Evolutionary conservation across 345 rosid species (phyloP).

Genomic region (Nasturtium officinale): DNA sequence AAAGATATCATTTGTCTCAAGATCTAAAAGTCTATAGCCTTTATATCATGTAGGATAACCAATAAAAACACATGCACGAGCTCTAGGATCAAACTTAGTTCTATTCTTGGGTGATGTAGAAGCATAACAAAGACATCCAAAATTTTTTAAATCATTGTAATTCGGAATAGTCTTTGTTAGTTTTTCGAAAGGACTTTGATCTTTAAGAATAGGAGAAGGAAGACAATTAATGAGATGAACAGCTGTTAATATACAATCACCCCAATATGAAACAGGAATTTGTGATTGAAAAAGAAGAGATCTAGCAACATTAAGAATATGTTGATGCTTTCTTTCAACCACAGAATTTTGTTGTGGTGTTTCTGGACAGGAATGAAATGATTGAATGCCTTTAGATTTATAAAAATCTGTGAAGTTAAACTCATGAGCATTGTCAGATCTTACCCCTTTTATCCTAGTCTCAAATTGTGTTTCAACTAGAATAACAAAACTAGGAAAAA

Average conservation of each 20-base stretch:
- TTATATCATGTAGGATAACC: neutral
- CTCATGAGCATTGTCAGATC: neutral
- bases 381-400: neutral
- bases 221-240: neutral
- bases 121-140: neutral
- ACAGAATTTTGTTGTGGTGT: neutral
- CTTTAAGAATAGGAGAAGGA: fast-evolving
- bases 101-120: neutral
- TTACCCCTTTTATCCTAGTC: neutral
- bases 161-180: neutral
- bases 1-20: neutral
- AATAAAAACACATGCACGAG: neutral
- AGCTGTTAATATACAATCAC: neutral
- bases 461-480: neutral
- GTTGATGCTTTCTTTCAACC: neutral
- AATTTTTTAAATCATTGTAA: no score
- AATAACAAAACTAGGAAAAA: neutral
- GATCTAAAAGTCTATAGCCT: neutral
- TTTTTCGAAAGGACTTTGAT: neutral
- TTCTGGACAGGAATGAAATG: neutral
- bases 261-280: neutral
- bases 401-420: neutral
- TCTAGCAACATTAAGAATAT: no score
- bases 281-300: no score
- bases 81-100: neutral